Percentiles rank a stretch among this genome's conserved stretches.
Conservation (phyloP, 805 yeast genomes). For the Peterozyma xylosa region DNA sequence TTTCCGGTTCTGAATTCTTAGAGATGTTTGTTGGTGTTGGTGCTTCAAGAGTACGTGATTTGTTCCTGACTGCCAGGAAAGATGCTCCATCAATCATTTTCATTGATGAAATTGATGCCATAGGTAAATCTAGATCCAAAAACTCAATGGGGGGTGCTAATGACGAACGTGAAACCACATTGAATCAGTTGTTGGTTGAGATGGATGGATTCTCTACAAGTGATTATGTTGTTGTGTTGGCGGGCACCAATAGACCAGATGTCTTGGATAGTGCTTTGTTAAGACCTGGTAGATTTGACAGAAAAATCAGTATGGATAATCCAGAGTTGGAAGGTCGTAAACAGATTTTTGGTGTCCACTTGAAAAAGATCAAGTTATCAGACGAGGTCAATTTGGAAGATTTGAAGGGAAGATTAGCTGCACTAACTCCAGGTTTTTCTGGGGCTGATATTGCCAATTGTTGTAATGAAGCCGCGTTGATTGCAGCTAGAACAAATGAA, state of each 20-base stretch:
- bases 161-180: slow-evolving; percentile 89
- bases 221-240: slow-evolving; percentile 88
- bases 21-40: slow-evolving; percentile 98
- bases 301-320: slow-evolving; percentile 78
- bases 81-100: slow-evolving; percentile 88
- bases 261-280: slow-evolving; percentile 82
- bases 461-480: slow-evolving; percentile 90
- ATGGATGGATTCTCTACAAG: slow-evolving; percentile 91
- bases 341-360: slow-evolving; percentile 77
- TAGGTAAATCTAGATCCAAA: slow-evolving; percentile 74
- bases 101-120: slow-evolving; percentile 94
- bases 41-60: slow-evolving; percentile 89
- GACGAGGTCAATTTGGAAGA: slow-evolving; percentile 41
- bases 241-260: slow-evolving; percentile 93
- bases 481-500: slow-evolving; percentile 79
- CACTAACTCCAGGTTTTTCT: slow-evolving; percentile 90
- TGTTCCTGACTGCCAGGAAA: slow-evolving; percentile 82
- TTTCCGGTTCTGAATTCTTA: slow-evolving; percentile 92
- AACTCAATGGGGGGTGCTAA: slow-evolving; percentile 73
- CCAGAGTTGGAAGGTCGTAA: slow-evolving; percentile 90
- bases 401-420: slow-evolving; percentile 78
- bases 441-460: slow-evolving; percentile 96
- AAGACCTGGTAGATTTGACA: slow-evolving; percentile 93
- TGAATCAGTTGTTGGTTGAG: slow-evolving; percentile 87
- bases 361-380: slow-evolving; percentile 48